Percentiles rank a stretch among this genome's conserved stretches.
These are phyloP conservation scores for Penicillium antarcticum DNA, from an alignment of 495 filamentous ascomycete species.

Conservation along the genomic window DNA sequence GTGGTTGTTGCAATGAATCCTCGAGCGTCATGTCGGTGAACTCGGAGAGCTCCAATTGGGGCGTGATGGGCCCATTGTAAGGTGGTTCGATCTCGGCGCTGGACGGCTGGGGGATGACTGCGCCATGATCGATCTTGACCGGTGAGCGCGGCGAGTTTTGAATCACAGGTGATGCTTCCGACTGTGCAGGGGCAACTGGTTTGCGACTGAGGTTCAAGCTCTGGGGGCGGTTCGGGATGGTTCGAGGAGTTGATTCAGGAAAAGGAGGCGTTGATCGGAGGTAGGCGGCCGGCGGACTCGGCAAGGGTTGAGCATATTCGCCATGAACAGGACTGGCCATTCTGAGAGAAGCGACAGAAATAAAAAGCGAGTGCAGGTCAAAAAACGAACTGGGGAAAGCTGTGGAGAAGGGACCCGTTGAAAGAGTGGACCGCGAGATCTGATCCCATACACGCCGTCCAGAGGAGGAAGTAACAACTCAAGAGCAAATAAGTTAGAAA, in stretches of 20 bases:
- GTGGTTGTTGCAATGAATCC: slow-evolving; percentile 29
- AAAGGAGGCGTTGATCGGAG: slow-evolving; percentile 38
- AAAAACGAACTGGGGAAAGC: background rate
- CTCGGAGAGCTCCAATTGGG: slow-evolving; percentile 21
- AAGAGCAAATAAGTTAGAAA: no score
- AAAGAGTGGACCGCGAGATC: slow-evolving; percentile 3
- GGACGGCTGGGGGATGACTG: slow-evolving; percentile 29
- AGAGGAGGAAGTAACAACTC: no score
- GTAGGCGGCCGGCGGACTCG: slow-evolving; percentile 43
- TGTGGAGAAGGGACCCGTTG: background rate
- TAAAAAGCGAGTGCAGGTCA: background rate
- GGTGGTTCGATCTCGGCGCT: slow-evolving; percentile 30
- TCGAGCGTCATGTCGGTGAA: slow-evolving; percentile 34
- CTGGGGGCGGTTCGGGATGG: slow-evolving; percentile 17
- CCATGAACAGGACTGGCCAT: slow-evolving; percentile 33
- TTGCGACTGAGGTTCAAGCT: slow-evolving; percentile 28
- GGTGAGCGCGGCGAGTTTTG: slow-evolving; percentile 39
- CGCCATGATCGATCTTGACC: slow-evolving; percentile 36
- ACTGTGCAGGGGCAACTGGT: slow-evolving; percentile 12
- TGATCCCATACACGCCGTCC: no score
- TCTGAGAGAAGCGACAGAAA: background rate
- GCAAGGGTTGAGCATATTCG: slow-evolving; percentile 26
- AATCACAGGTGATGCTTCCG: slow-evolving; percentile 20
- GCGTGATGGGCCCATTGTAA: slow-evolving; percentile 20
- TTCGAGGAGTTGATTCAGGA: slow-evolving; percentile 23